Base-by-base conservation (phyloP, 495 filamentous ascomycete genomes). In the Penicillium samsonianum region DNA sequence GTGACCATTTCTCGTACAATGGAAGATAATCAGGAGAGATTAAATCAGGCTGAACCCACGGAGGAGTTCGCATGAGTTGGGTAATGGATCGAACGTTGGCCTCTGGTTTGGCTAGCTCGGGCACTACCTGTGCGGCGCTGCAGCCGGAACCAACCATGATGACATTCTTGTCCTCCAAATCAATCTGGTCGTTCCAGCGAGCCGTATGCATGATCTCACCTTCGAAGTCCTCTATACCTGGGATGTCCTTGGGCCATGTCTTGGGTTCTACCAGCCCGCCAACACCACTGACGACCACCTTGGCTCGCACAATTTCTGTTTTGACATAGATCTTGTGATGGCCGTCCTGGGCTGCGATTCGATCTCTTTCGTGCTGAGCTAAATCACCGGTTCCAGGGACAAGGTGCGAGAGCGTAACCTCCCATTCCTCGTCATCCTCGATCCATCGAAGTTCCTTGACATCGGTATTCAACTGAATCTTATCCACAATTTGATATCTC, bases 61-160 rank as follows among this genome's bases (percentile, higher is more conserved):
- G 86, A 19, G 85, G 82, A 23, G 80, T 81, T 9, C 86, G 66
- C 80, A 87, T 85, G 26, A 88, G 50, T 47, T 88, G 85, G 1
- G 81, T 84, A 5, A 87, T 76, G 9, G 81, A 85, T 62, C 80
- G 84, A 30, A 77, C 81, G 25, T 75, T 73, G 59, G 66, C 70
- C 17, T 72, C 73, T 46, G 66, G 63, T 31, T 76, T 65, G 0
- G 59, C 67, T 10, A 82, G 50, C 37, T 60, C 59, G 1, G 79
- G 75, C 9, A 80, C 65, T 16, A 80, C 67, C 44, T 82, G 79
- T 8, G 78, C 76, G 17, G 73, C 73, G 66, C 73, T 82, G 65
- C 84, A 88, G 9, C 85, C 85, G 11, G 84, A 84, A 4, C 85
- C 85, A 49, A 88, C 65, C 22, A 88, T 73, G 38, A 85, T 73